Base-by-base conservation (phyloP, 2,329 filamentous ascomycete species). In the Leptographium flavum region DNA sequence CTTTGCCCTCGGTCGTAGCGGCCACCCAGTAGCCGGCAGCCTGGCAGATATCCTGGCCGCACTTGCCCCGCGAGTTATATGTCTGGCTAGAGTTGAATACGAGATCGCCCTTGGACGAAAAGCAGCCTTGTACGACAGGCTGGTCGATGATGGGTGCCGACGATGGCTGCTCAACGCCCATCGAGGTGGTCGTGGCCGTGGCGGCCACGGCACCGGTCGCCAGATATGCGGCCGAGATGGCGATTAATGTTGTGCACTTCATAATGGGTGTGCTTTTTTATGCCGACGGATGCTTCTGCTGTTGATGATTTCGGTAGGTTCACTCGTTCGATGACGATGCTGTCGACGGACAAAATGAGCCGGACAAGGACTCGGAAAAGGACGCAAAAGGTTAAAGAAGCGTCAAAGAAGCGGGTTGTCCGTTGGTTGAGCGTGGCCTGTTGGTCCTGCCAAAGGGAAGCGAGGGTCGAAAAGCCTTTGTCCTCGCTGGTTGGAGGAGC, bases 1-100 rank as follows among this genome's bases (percentile, higher is more conserved):
- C 62, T 17, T 69, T 66, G 15, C 74, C 74, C 17, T 70, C 69
- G 8, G 70, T 74, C 38, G 84, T 63, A 28, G 70, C 85, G 55
- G 80, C 75, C 8, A 87, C 81, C 1, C 69, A 53, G 28, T 60
- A 65, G 31, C 71, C 68, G 8, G 66, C 55, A 1, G 61, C 56
- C 3, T 61, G 56, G 55, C 72, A 76, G 1, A 54, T 42, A 0
- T 52, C 27, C 14, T 51, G 53, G 10, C 56, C 60, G 53, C 74
- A 78, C 13, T 52, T 48, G 45, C 69, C 70, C 13, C 63, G 63
- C 3, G 60, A 56, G 54, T 66, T 66, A 51, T 54, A 68, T 0
- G 53, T 14, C 15, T 53, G 48, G 0, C 38, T 52, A 1, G 45
- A 45, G 47, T 55, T 49, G 25, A 55, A 39, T 5, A 48, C 53